A percentile compares a stretch with the other conserved stretches of the same genome.
Evolutionary conservation across 1,284 basidiomycete species (phyloP).

Genomic region (Cutaneotrichosporon sp.): DNA sequence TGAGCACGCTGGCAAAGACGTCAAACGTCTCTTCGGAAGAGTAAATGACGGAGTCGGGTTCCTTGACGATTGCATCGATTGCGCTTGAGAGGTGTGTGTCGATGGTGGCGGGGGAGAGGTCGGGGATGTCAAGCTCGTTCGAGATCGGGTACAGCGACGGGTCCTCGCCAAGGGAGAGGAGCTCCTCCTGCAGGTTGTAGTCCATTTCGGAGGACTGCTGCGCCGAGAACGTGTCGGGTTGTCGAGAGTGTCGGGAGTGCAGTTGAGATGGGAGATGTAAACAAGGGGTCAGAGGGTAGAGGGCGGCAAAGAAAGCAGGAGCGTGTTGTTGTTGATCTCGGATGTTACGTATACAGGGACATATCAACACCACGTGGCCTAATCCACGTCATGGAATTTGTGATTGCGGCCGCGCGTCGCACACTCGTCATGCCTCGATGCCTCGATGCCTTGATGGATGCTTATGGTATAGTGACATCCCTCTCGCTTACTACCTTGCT

Average conservation of each 20-base stretch:
- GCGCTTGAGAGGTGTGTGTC: constrained; percentile 55
- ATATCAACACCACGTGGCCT: constrained; percentile 4
- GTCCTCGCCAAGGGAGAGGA: constrained; percentile 61
- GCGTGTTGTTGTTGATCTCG: constrained; percentile 17
- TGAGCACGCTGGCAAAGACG: constrained; percentile 71
- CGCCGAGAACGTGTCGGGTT: not conserved
- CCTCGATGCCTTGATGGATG: not conserved
- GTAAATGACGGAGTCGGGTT: constrained; percentile 67
- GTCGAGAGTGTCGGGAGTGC: not conserved
- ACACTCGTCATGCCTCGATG: constrained; percentile 6
- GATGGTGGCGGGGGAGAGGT: constrained; percentile 55
- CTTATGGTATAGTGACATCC: not conserved
- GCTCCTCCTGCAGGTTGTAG: constrained; percentile 75
- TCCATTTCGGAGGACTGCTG: constrained; percentile 24
- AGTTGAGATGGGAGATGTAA: constrained; percentile 12
- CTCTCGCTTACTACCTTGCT: not conserved
- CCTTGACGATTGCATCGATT: constrained; percentile 70
- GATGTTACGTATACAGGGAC: constrained; percentile 4
- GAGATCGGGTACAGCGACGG: constrained; percentile 62
- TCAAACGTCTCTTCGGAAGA: constrained; percentile 64
- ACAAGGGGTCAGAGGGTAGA: constrained; percentile 7
- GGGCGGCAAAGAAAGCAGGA: constrained; percentile 13
- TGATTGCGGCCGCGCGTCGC: constrained; percentile 21
- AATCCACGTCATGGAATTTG: constrained; percentile 12
- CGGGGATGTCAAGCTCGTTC: constrained; percentile 64